Base-by-base conservation (phyloP, 768 basidiomycete species). In the Mycena maculata region DNA sequence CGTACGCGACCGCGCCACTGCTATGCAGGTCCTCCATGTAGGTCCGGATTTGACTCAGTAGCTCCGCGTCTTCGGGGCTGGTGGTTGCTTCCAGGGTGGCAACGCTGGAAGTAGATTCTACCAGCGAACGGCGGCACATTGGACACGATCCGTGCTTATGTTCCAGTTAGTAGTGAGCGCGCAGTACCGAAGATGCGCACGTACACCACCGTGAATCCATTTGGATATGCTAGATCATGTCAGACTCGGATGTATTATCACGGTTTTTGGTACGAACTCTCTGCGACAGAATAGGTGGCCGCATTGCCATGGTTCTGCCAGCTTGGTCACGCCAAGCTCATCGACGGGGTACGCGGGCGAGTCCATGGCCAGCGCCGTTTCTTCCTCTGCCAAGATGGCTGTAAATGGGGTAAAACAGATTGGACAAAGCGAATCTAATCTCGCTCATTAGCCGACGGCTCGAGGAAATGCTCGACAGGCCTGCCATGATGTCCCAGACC, bases 271-370 rank as follows among this genome's bases (percentile, higher is more conserved):
- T 53, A 63, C 52, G 56, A 78, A 94, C 93, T 94, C 93, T 81
- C 87, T 88, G 71, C 91, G 85, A 75, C 93, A 94, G 73, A 94
- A 94, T n/a, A 91, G 71, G 74, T 95, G 93, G 4, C 87, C 84
- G 68, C 88, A 87, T 66, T 86, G 84, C 82, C 83, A 78, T 71
- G 83, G 62, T 71, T 84, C 74, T 61, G 80, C 76, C 10, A 95
- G 78, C 69, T 81, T 85, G 23, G 92, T 92, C 23, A 94, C 87
- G 4, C 93, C 93, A 1, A 91, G 76, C 39, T 88, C 84, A 67
- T 92, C 90, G n/a, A 82, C 69, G 18, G 91, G 85, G 66, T 90
- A 85, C 11, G 92, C 91, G 5, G 92, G 92, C 2, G 92, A 91
- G 72, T 94, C 92, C 89, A 94, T 91, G 9, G 84, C 93, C 25